Evolutionary conservation across 371 early-diverging fungal genomes (phyloP), one percentile per base, ranked within the genome.

Genomic region (Mortierella sp.): DNA sequence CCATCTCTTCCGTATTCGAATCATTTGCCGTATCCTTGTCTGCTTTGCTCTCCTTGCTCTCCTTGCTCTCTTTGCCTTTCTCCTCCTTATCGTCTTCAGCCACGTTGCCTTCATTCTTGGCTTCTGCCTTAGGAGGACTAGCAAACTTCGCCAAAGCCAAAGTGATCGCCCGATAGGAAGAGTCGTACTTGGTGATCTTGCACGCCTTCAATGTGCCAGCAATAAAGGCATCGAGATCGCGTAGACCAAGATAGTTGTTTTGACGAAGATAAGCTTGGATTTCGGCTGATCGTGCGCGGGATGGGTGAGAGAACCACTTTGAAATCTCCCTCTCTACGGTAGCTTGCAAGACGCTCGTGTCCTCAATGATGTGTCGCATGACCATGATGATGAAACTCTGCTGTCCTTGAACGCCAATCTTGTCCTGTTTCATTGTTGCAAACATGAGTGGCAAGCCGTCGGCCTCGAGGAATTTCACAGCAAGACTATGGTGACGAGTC

Each of bases 341-440:
- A 17, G 69, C 67, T 56, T 84, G 81, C 54, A 97, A 67, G 1
- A 94, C 84, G 0, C 71, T 67, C 19, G 81, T 67, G 63, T 88
- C 84, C 76, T 98, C 98, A 45, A 96, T 85, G 13, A 94, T 83
- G 58, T 98, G 96, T 2, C 97, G 89, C 54, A 98, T 73, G 51
- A 97, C 90, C 57, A 96, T 88, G 34, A 92, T 81, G 29, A 90
- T 86, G 34, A 92, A 84, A 8, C 88, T 83, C 55, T 88, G 91
- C 45, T 94, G 92, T 6, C 92, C 89, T 54, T 84, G 84, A 47
- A 92, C 87, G 12, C 83, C 83, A 51, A 87, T 85, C 16, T 87
- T 69, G 41, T 81, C 79, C 4, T 66, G 57, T 8, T 86, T 78
- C 27, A 81, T 78, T 7, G 82, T 73, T 9, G 82, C 73, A 57